Percentiles rank a stretch among this genome's conserved stretches.
phyloP scores from a whole-genome alignment of 805 yeast genomes.

The Lipomyces yamadae region DNA sequence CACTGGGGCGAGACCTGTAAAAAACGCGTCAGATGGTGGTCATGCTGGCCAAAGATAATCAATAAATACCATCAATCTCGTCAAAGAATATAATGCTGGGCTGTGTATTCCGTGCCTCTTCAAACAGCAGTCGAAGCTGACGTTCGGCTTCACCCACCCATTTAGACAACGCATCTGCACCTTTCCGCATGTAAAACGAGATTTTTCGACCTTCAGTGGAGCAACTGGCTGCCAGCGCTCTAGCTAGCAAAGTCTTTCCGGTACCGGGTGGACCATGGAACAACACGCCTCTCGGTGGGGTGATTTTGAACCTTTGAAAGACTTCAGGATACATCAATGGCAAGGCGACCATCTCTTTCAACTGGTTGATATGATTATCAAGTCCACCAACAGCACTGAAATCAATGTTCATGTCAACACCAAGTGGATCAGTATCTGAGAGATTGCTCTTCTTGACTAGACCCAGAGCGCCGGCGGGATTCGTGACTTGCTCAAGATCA shows the following conservation, averaged over 20 bases:
- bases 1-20: slow-evolving; percentile 77
- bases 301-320: slow-evolving; percentile 83
- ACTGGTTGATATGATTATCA: slow-evolving; percentile 84
- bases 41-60: too few species aligned
- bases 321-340: slow-evolving; percentile 93
- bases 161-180: slow-evolving; percentile 94
- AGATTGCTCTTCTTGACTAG: slow-evolving; percentile 59
- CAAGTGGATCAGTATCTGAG: slow-evolving; percentile 93
- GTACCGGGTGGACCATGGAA: slow-evolving; percentile 99
- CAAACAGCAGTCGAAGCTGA: slow-evolving; percentile 85
- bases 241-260: slow-evolving; percentile 96
- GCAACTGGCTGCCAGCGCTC: slow-evolving; percentile 95
- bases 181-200: slow-evolving; percentile 97
- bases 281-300: slow-evolving; percentile 96
- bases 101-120: slow-evolving; percentile 94
- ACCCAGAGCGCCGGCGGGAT: slow-evolving; percentile 37
- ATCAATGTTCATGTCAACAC: slow-evolving; percentile 83
- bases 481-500: slow-evolving; percentile 38
- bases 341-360: slow-evolving; percentile 95
- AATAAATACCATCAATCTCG: slow-evolving; percentile 80
- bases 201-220: slow-evolving; percentile 83
- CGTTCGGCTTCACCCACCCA: slow-evolving; percentile 99
- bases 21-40: too few species aligned
- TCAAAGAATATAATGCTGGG: slow-evolving; percentile 96
- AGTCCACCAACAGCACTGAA: slow-evolving; percentile 89